phyloP scores from a whole-genome alignment of 2,329 filamentous ascomycete genomes.

The Cyanodermella asteris region DNA sequence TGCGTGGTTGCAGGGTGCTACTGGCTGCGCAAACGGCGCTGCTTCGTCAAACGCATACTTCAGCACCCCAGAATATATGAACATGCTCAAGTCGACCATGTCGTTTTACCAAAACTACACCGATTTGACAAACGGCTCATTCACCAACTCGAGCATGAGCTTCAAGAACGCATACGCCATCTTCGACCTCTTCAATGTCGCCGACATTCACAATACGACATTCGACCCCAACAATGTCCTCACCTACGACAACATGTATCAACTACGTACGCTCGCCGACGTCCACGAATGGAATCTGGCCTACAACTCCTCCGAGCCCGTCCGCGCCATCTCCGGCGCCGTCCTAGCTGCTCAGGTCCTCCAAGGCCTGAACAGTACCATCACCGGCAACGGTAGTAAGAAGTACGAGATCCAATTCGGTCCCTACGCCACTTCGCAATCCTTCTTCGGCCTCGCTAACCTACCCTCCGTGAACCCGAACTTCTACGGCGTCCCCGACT shows the following conservation, averaged over 20 bases:
- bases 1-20: conserved; percentile 36
- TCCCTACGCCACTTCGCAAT: conserved; percentile 37
- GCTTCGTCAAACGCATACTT: conserved; percentile 39
- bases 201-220: conserved; percentile 37
- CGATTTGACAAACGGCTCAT: conserved; percentile 30
- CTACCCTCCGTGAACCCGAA: conserved; percentile 28
- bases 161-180: conserved; percentile 47
- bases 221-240: conserved; percentile 40
- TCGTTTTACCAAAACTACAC: conserved; percentile 31
- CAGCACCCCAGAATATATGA: conserved; percentile 25
- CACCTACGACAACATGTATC: conserved; percentile 33
- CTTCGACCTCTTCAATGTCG: conserved; percentile 42
- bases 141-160: conserved; percentile 24
- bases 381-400: conserved; percentile 14
- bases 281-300: conserved; percentile 63
- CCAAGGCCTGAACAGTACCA: conserved; percentile 20
- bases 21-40: conserved; percentile 31
- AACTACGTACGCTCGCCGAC: conserved; percentile 54
- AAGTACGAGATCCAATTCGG: conserved; percentile 35
- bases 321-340: conserved; percentile 31
- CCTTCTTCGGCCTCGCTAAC: conserved; percentile 38
- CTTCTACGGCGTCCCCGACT: conserved; percentile 64
- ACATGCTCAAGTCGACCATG: conserved; percentile 24
- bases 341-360: conserved; percentile 43
- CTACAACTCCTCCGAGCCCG: conserved; percentile 40